A percentile compares a stretch with the other conserved stretches of the same genome.
Evolutionary conservation across 331 rosid genomes (phyloP).

Genomic region (Quercus phellos): DNA sequence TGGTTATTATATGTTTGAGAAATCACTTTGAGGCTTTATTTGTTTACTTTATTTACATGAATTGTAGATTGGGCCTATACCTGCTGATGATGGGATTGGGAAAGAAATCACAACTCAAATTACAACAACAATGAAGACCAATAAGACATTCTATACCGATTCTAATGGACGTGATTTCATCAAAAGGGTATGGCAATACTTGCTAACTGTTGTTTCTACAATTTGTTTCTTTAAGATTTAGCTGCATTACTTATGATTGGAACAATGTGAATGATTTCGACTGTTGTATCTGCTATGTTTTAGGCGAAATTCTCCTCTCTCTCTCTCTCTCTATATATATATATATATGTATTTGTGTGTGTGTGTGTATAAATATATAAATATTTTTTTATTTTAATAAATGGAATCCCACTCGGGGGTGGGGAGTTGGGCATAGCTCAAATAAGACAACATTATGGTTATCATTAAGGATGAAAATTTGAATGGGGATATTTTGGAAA

Average conservation of each 20-base stretch:
- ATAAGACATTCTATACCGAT: conserved; percentile 72
- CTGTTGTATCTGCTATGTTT: background rate
- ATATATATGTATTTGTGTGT: too few relatives aligned
- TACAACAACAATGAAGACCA: conserved; percentile 48
- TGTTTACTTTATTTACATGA: background rate
- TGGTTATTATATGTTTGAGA: background rate
- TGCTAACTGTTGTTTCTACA: background rate
- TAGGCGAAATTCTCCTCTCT: background rate
- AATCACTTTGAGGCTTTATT: background rate
- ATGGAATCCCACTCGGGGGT: too few relatives aligned
- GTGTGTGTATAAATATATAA: too few relatives aligned
- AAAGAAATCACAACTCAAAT: conserved; percentile 72
- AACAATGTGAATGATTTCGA: background rate
- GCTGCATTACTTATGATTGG: background rate
- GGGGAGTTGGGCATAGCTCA: background rate
- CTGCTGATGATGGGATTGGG: conserved; percentile 65
- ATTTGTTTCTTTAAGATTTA: background rate
- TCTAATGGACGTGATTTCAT: conserved; percentile 89
- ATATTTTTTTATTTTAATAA: too few relatives aligned
- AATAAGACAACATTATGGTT: background rate
- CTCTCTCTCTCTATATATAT: too few relatives aligned
- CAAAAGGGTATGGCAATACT: conserved; percentile 42
- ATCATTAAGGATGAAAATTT: background rate
- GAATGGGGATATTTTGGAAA: background rate
- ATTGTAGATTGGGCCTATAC: conserved; percentile 81